A percentile compares a stretch with the other conserved stretches of the same genome.
phyloP scores from a whole-genome alignment of 2,329 filamentous ascomycete species.

The Curvularia spicifera region DNA sequence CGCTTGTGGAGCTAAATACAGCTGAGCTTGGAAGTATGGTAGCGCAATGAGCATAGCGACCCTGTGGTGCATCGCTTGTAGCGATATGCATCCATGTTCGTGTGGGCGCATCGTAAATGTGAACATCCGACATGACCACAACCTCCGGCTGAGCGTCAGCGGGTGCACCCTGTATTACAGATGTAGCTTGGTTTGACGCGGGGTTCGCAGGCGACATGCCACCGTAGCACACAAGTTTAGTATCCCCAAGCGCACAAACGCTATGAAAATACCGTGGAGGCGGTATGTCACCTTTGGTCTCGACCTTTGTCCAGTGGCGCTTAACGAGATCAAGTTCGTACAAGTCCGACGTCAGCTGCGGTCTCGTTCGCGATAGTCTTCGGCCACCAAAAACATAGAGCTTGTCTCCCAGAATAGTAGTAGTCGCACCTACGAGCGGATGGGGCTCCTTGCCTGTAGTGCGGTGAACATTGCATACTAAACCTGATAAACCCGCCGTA shows the following conservation, averaged over 20 bases:
- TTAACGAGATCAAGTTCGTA: constrained; percentile 92
- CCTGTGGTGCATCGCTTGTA: constrained; percentile 83
- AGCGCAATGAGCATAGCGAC: constrained; percentile 95
- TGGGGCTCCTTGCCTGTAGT: constrained; percentile 92
- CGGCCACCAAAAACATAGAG: constrained; percentile 96
- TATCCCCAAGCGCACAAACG: constrained; percentile 90
- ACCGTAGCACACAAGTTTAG: constrained; percentile 96
- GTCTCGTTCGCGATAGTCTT: constrained; percentile 81
- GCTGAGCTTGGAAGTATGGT: constrained; percentile 89
- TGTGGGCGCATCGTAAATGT: constrained; percentile 87
- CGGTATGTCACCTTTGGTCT: constrained; percentile 82
- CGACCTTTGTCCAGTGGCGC: constrained; percentile 91
- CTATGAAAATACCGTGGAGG: constrained; percentile 97
- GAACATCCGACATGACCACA: constrained; percentile 96
- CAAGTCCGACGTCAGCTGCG: constrained; percentile 84
- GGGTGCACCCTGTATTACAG: constrained; percentile 44
- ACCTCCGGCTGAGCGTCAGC: constrained; percentile 80
- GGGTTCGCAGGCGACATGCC: constrained; percentile 86
- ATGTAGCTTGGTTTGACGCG: constrained; percentile 46
- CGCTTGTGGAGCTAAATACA: constrained; percentile 81
- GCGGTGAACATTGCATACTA: constrained; percentile 73
- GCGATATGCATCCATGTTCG: constrained; percentile 85
- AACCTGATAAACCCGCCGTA: constrained; percentile 67
- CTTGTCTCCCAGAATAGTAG: constrained; percentile 92
- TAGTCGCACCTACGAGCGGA: constrained; percentile 91